These are phyloP conservation scores for Melanomma pulvis-pyrius DNA, from an alignment of 495 filamentous ascomycete genomes.

Conservation along the genomic window DNA sequence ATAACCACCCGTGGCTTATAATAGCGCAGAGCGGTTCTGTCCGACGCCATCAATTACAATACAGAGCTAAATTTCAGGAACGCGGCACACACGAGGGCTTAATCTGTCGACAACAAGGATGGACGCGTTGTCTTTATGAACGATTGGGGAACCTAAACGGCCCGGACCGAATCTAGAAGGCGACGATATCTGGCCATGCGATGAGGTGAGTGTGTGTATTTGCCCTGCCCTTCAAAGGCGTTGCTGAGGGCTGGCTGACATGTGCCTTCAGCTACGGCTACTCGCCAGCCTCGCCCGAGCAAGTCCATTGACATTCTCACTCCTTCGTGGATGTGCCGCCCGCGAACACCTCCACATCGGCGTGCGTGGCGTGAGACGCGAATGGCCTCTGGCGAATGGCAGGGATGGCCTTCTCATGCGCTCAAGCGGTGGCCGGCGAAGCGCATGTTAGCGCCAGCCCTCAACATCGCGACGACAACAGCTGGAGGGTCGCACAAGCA, in stretches of 20 bases:
- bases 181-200: neutral
- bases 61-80: neutral
- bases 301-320: neutral
- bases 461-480: neutral
- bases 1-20: neutral
- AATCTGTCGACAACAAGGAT: neutral
- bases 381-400: neutral
- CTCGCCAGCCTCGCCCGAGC: neutral
- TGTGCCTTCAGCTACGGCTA: neutral
- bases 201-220: neutral
- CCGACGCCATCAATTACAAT: neutral
- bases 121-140: neutral
- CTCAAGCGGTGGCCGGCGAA: neutral
- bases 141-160: neutral
- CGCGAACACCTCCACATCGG: neutral
- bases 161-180: neutral
- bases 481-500: slow-evolving; percentile 9
- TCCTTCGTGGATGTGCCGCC: neutral
- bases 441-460: neutral
- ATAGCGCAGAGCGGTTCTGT: neutral
- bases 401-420: neutral
- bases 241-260: neutral
- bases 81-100: neutral
- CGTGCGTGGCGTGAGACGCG: neutral
- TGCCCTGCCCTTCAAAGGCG: too few relatives aligned